phyloP scores from a whole-genome alignment of 164 flowering plant genomes.

The grape (Vitis vinifera) region ASM3070453v1 NC_081823.1:7483501-7484000 shows the following conservation, averaged over 20 bases:
- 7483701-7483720: conserved; percentile 23
- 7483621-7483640: conserved; percentile 28
- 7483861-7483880: conserved; percentile 27
- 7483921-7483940: too few relatives aligned
- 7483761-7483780: conserved; percentile 32
- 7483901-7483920: background rate
- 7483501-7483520: background rate
- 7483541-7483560: conserved; percentile 11
- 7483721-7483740: conserved; percentile 35
- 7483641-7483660: conserved; percentile 46
- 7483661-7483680: conserved; percentile 49
- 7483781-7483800: conserved; percentile 24
- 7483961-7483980: too few relatives aligned
- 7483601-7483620: conserved; percentile 12
- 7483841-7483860: conserved; percentile 31
- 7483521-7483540: background rate
- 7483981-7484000: too few relatives aligned
- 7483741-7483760: conserved; percentile 36
- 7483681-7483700: conserved; percentile 33
- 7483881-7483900: background rate
- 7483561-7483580: conserved; percentile 40
- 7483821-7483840: conserved; percentile 16
- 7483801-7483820: conserved; percentile 26
- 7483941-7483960: too few relatives aligned
- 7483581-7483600: conserved; percentile 30